These are phyloP conservation scores for Haplographium delicatum DNA, from an alignment of 495 filamentous ascomycete species.

Conservation along the genomic window DNA sequence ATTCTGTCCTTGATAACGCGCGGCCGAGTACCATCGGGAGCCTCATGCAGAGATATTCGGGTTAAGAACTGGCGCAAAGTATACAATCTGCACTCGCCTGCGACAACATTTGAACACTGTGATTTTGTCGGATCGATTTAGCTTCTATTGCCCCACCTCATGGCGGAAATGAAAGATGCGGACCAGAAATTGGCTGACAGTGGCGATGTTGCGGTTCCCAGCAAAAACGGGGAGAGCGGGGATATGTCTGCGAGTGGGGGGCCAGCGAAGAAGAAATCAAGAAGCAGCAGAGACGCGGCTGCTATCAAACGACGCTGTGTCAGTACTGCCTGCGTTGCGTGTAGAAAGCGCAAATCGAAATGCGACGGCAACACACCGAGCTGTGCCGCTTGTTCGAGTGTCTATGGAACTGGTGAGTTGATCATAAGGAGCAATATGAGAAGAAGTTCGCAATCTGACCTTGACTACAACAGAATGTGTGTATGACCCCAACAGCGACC, in stretches of 20 bases:
- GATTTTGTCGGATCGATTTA: too few species aligned
- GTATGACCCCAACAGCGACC: slow-evolving; percentile 94
- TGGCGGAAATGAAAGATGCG: slow-evolving; percentile 11
- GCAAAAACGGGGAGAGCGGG: slow-evolving; percentile 1
- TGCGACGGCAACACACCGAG: slow-evolving; percentile 91
- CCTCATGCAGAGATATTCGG: too few species aligned
- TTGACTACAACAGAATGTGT: slow-evolving; percentile 57
- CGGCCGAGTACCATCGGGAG: too few species aligned
- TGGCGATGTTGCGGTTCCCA: not conserved
- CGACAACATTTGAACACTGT: too few species aligned
- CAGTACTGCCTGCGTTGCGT: slow-evolving; percentile 89
- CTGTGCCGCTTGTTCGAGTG: slow-evolving; percentile 90
- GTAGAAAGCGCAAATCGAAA: slow-evolving; percentile 86
- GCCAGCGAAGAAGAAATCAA: slow-evolving; percentile 42
- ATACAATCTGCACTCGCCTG: too few species aligned
- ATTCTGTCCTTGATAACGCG: too few species aligned
- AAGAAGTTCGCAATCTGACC: not conserved
- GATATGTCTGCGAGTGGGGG: not conserved
- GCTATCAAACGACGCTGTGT: slow-evolving; percentile 80
- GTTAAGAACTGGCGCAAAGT: too few species aligned
- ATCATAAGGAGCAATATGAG: not conserved
- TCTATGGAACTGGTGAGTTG: slow-evolving; percentile 68
- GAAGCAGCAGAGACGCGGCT: slow-evolving; percentile 42
- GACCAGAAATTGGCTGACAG: slow-evolving; percentile 1
- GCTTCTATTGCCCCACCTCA: not conserved